A percentile compares a stretch with the other conserved stretches of the same genome.
Evolutionary conservation across 2,329 filamentous ascomycete genomes (phyloP).

Genomic region (Colletotrichum noveboracense): DNA sequence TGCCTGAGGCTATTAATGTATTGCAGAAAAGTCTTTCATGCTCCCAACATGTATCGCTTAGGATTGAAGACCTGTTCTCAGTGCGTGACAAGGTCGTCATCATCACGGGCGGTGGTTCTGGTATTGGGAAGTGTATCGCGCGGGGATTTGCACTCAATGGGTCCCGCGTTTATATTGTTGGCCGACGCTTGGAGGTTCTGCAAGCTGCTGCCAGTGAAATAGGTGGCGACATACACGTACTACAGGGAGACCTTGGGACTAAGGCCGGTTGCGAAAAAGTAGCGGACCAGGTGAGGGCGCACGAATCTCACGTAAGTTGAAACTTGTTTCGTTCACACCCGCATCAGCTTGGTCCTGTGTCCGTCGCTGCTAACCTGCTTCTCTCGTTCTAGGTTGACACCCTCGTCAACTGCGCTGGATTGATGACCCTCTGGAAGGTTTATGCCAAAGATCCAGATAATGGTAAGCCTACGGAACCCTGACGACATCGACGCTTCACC

Average conservation of each 20-base stretch:
- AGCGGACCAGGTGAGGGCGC: constrained; percentile 24
- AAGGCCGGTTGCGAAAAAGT: constrained; percentile 29
- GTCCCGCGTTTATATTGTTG: constrained; percentile 50
- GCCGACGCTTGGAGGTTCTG: constrained; percentile 45
- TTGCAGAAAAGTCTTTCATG: background rate
- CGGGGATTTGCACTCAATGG: constrained; percentile 47
- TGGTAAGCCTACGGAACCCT: background rate
- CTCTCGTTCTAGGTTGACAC: constrained; percentile 26
- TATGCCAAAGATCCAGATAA: constrained; percentile 21
- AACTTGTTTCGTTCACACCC: background rate
- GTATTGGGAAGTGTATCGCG: constrained; percentile 50
- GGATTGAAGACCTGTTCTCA: constrained; percentile 37
- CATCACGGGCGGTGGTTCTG: constrained; percentile 50
- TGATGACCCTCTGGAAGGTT: constrained; percentile 26
- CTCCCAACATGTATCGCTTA: constrained; percentile 27
- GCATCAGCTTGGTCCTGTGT: background rate
- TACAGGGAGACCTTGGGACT: constrained; percentile 30
- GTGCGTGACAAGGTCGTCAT: constrained; percentile 41
- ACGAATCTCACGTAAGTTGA: constrained; percentile 24
- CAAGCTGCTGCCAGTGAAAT: constrained; percentile 34
- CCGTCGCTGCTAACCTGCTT: background rate
- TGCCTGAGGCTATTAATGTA: background rate
- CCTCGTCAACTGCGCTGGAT: constrained; percentile 30
- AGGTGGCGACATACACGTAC: constrained; percentile 25
- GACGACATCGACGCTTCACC: background rate